Percentiles rank a stretch among this genome's conserved stretches.
These are phyloP conservation scores for Dactylellina haptotyla DNA, from an alignment of 2,329 filamentous ascomycete genomes.

Conservation along the genomic window DNA sequence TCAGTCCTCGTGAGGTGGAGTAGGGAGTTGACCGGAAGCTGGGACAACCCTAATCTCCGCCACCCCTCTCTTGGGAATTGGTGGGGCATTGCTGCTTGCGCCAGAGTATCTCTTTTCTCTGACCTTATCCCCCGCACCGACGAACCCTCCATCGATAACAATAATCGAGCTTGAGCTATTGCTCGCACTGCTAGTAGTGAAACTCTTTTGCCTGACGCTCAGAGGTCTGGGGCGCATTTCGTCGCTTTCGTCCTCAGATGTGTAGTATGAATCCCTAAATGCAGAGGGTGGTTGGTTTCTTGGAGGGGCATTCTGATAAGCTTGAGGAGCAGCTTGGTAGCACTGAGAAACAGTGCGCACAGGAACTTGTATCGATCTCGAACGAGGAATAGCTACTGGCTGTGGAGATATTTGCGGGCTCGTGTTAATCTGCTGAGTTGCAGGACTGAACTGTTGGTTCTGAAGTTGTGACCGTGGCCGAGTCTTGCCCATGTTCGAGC, in stretches of 20 bases:
- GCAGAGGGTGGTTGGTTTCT: no score
- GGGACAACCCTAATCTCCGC: slow-evolving; percentile 18
- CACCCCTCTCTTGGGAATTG: slow-evolving; percentile 32
- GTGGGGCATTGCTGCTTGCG: slow-evolving; percentile 3
- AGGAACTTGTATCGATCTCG: slow-evolving; percentile 33
- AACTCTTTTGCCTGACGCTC: slow-evolving; percentile 39
- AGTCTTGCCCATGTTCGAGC: slow-evolving; percentile 6
- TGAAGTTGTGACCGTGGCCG: slow-evolving; percentile 19
- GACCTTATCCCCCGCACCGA: background rate
- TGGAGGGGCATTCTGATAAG: slow-evolving; percentile 4
- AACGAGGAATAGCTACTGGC: slow-evolving; percentile 23
- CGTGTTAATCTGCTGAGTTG: background rate
- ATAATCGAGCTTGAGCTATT: slow-evolving; percentile 50
- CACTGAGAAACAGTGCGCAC: slow-evolving; percentile 18
- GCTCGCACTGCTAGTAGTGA: slow-evolving; percentile 36
- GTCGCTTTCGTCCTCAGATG: slow-evolving; percentile 47
- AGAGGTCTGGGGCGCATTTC: slow-evolving; percentile 42
- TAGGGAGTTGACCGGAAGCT: background rate
- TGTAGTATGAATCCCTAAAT: slow-evolving; percentile 44
- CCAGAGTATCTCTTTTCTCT: slow-evolving; percentile 27
- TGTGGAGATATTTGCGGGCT: slow-evolving; percentile 10
- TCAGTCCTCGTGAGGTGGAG: slow-evolving; percentile 27
- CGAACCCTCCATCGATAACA: slow-evolving; percentile 16
- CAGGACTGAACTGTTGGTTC: slow-evolving; percentile 15
- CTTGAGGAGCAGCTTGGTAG: slow-evolving; percentile 25